Evolutionary conservation across 257 asterid species (phyloP), one percentile per base, ranked within the genome.

Genomic region (Nicotiana noctiflora): DNA sequence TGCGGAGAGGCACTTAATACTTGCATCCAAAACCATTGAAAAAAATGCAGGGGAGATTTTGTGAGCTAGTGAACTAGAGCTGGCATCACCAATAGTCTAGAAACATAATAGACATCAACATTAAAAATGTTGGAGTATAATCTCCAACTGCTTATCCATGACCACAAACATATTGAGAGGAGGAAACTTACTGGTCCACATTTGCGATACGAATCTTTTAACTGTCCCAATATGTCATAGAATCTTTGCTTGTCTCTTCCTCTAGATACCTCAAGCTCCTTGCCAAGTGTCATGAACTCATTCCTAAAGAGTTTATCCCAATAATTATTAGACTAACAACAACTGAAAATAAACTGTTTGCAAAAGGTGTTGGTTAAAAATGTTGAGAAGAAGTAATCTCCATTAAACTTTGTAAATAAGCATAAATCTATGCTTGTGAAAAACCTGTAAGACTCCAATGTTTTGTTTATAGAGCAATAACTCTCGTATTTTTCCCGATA

Each of bases 401-500:
- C 31, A 14, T 17, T 77, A 75, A 78, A 64, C 29, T 53, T 60
- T n/a, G 67, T 78, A 44, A 78, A 81, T 66, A 60, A 51, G 74
- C 77, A 79, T 44, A 68, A 14, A 7, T 18, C 49, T 27, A 4
- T 53, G 66, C 52, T 82, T 85, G 65, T 19, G 82, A 80, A 66
- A 52, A 90, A 96, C 98, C 97, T 88, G 90, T 90, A 92, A 53
- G 96, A 85, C 86, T 89, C 97, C 88, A 96, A 88, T 67, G 86
- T 84, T 81, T 87, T 90, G 88, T 83, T 86, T 88, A 96, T 81
- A 52, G 94, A 94, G 77, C 83, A 81, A 83, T 94, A 94, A 81
- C 83, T 87, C 57, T 89, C 93, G 61, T 91, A 91, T 85, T 96
- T 96, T 87, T 94, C 98, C 82, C 87, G 90, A 87, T 83, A 96